These are phyloP conservation scores for Sabuloglossum arenarium DNA, from an alignment of 495 filamentous ascomycete species.

Conservation along the genomic window DNA sequence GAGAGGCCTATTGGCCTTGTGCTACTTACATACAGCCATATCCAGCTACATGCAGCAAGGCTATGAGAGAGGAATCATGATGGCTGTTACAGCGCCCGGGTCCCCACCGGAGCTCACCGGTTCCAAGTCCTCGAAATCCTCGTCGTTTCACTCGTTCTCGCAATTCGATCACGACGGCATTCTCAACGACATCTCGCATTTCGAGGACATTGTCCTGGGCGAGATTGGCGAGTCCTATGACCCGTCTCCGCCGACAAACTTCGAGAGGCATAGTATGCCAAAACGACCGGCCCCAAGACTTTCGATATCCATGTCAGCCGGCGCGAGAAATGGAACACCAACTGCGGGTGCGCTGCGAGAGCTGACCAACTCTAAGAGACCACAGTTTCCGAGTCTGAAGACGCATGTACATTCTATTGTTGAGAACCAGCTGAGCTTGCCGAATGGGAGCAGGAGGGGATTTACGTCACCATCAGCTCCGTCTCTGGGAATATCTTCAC, in stretches of 20 bases:
- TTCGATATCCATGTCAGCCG: constrained; percentile 1
- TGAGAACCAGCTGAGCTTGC: constrained; percentile 16
- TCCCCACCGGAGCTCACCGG: constrained; percentile 69
- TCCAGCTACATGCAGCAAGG: neutral
- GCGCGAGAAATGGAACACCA: constrained; percentile 3
- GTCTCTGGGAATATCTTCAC: constrained; percentile 14
- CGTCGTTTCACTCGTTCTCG: constrained; percentile 65
- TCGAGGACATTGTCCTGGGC: constrained; percentile 74
- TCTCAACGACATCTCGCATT: constrained; percentile 53
- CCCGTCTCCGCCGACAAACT: neutral
- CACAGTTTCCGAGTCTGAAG: constrained; percentile 19
- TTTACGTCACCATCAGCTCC: constrained; percentile 24
- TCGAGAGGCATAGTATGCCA: neutral
- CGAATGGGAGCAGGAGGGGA: constrained; percentile 15
- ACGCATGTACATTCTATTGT: constrained; percentile 15
- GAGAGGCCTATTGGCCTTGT: no score
- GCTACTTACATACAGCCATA: no score
- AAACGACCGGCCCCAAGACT: neutral
- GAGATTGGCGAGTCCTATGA: constrained; percentile 33
- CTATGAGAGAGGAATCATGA: constrained; percentile 1
- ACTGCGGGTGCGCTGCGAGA: constrained; percentile 8
- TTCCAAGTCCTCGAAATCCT: constrained; percentile 78
- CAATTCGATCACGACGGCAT: constrained; percentile 44
- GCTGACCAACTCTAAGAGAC: constrained; percentile 13
- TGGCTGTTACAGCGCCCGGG: constrained; percentile 31